Conservation (phyloP, 345 rosid species). For the Dipteronia dyeriana region DNA sequence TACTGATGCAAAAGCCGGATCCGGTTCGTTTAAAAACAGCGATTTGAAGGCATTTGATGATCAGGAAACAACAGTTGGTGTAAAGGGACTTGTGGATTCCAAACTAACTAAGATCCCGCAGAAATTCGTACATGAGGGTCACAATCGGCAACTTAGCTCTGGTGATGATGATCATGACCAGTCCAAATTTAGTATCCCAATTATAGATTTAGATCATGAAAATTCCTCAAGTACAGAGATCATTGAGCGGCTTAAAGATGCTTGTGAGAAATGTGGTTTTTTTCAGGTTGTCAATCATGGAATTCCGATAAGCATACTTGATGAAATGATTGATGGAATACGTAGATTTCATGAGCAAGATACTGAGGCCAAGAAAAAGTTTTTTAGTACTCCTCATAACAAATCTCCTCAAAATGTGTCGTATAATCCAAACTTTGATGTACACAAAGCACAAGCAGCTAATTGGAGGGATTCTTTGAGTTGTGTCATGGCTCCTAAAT, state of each 20-base stretch:
- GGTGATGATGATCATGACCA: not conserved
- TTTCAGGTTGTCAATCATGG: not conserved
- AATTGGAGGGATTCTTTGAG: conserved; percentile 44
- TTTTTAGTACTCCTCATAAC: conserved; percentile 29
- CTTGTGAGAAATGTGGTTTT: conserved; percentile 20
- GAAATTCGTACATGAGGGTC: conserved; percentile 23
- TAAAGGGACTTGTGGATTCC: conserved; percentile 35
- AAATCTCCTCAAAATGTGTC: conserved; percentile 14
- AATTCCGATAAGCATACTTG: conserved; percentile 27
- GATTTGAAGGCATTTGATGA: conserved; percentile 34
- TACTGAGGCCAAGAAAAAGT: conserved; percentile 26
- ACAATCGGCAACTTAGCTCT: not conserved
- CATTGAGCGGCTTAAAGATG: conserved; percentile 21
- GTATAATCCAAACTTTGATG: conserved; percentile 37
- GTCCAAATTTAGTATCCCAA: conserved; percentile 24
- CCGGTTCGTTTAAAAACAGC: not conserved
- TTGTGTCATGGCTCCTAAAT: conserved; percentile 33
- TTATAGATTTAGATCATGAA: conserved; percentile 31
- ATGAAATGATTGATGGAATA: conserved; percentile 32
- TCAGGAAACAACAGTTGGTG: conserved; percentile 31
- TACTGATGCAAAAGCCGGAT: not conserved
- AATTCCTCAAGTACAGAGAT: conserved; percentile 5
- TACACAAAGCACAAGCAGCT: conserved; percentile 24
- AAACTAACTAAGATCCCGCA: conserved; percentile 31
- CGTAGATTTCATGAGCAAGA: conserved; percentile 42